Percentiles rank a stretch among this genome's conserved stretches.
These are phyloP conservation scores for Aspergillus flavus DNA, from an alignment of 2,329 filamentous ascomycete species.

Conservation along the genomic window DNA sequence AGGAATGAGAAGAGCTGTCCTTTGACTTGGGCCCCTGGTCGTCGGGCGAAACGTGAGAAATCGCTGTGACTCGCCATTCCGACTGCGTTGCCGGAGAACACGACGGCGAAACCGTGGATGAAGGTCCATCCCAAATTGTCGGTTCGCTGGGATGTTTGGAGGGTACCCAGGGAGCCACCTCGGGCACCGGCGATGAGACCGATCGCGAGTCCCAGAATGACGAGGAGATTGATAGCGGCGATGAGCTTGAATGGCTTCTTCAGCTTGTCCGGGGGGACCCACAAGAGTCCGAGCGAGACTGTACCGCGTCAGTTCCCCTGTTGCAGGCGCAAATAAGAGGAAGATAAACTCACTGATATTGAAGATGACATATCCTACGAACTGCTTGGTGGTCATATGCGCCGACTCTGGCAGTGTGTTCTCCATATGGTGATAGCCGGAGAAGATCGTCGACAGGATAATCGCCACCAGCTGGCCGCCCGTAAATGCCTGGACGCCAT, in stretches of 20 bases:
- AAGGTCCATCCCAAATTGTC: background rate
- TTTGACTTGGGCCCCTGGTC: conserved; percentile 45
- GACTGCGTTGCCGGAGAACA: background rate
- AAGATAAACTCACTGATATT: background rate
- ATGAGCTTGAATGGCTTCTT: background rate
- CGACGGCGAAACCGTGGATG: background rate
- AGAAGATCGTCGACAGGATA: conserved; percentile 8
- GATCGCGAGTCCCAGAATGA: background rate
- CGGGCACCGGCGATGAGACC: background rate
- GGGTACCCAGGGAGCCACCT: background rate
- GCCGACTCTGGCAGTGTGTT: conserved; percentile 9
- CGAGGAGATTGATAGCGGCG: background rate
- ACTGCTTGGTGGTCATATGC: background rate
- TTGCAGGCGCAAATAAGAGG: background rate
- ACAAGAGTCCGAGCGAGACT: background rate
- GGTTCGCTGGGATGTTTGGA: background rate
- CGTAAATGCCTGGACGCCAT: conserved; percentile 15
- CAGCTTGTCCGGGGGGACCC: background rate
- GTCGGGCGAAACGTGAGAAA: conserved; percentile 47
- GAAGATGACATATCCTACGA: background rate
- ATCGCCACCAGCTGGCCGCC: conserved; percentile 14
- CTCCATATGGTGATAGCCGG: conserved; percentile 11
- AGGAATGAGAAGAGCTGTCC: conserved; percentile 44
- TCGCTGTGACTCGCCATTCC: conserved; percentile 46
- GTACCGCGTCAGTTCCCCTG: background rate